Percentiles rank a stretch among this genome's conserved stretches.
These are phyloP conservation scores for Eucalyptus curtisii DNA, from an alignment of 345 rosid genomes.

Conservation along the genomic window DNA sequence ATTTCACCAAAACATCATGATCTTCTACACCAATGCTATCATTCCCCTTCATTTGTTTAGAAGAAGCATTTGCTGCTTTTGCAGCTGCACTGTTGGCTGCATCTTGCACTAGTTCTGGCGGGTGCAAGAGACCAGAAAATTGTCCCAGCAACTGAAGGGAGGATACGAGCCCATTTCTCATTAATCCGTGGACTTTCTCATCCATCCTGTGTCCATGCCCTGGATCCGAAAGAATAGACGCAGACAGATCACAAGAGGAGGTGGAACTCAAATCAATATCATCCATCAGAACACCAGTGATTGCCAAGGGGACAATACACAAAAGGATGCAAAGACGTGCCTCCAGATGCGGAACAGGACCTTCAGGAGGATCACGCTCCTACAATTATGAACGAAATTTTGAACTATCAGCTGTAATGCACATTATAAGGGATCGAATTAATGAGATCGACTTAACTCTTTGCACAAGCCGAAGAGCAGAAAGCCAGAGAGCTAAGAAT, in stretches of 20 bases:
- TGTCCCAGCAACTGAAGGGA: constrained; percentile 49
- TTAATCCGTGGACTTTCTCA: constrained; percentile 2
- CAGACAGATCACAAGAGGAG: constrained; percentile 1
- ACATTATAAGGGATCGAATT: background rate
- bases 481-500: constrained; percentile 60
- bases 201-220: constrained; percentile 3
- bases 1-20: constrained; percentile 5
- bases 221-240: constrained; percentile 5
- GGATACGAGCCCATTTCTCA: constrained; percentile 24
- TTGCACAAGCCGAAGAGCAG: constrained; percentile 69
- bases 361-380: constrained; percentile 59
- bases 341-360: constrained; percentile 59
- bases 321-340: constrained; percentile 56
- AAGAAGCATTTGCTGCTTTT: constrained; percentile 34
- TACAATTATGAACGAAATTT: background rate
- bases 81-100: constrained; percentile 43
- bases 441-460: constrained; percentile 27
- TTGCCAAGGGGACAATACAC: constrained; percentile 49
- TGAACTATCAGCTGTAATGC: background rate
- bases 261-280: constrained; percentile 3
- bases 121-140: constrained; percentile 40
- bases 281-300: constrained; percentile 27
- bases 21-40: constrained; percentile 5
- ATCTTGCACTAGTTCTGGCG: constrained; percentile 29
- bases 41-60: constrained; percentile 11